A percentile compares a stretch with the other conserved stretches of the same genome.
These are phyloP conservation scores for Gymnopilus dilepis DNA, from an alignment of 768 basidiomycete species.

Conservation along the genomic window DNA sequence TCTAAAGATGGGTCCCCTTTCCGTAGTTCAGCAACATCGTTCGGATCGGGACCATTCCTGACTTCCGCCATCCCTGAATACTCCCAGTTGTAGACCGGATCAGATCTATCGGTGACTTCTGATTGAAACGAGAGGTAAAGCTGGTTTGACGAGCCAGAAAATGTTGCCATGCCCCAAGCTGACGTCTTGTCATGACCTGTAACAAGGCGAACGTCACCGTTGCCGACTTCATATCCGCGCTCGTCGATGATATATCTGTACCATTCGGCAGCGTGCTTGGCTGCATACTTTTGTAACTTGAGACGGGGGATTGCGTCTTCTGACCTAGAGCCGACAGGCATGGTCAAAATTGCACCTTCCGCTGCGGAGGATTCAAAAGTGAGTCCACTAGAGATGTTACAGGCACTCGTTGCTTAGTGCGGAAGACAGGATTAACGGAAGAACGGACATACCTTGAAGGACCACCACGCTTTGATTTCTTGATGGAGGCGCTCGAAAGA, in stretches of 20 bases:
- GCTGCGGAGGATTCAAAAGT: constrained; percentile 18
- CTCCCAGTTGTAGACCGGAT: constrained; percentile 1
- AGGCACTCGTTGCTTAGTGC: too few species aligned
- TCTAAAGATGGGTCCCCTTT: too few species aligned
- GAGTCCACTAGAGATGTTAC: constrained; percentile 5
- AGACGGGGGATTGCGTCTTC: constrained; percentile 13
- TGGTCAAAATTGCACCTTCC: constrained; percentile 26
- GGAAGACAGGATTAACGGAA: not conserved
- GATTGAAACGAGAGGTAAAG: not conserved
- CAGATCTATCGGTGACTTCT: too few species aligned
- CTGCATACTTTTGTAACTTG: constrained; percentile 15
- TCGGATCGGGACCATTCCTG: not conserved
- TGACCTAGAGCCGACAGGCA: constrained; percentile 23
- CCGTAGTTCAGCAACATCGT: not conserved
- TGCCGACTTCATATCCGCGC: constrained; percentile 19
- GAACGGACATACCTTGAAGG: not conserved
- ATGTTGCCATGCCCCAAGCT: constrained; percentile 26
- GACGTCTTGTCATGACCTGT: constrained; percentile 22
- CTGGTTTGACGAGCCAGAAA: constrained; percentile 3
- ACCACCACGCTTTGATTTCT: not conserved
- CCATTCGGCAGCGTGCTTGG: constrained; percentile 21
- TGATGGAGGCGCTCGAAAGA: constrained; percentile 12
- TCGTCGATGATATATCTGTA: constrained; percentile 22
- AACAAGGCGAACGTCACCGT: constrained; percentile 27
- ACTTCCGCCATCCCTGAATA: constrained; percentile 11